Evolutionary conservation across 169 alveolate species (phyloP).

Genomic region (Toxoplasma gondii): DNA sequence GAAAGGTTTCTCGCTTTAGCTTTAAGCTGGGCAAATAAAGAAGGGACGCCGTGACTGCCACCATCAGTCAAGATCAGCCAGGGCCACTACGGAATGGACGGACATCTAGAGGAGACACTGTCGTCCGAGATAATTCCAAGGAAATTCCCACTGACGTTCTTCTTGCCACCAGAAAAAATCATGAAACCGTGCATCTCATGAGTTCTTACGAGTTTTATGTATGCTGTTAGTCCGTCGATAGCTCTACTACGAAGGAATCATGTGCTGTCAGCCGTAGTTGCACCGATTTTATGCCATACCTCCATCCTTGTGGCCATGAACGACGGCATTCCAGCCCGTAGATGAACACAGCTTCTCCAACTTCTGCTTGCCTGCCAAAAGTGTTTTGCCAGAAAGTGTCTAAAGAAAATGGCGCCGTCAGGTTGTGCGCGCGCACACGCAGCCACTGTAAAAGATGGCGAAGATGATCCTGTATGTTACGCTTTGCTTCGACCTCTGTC

Average conservation of each 20-base stretch:
- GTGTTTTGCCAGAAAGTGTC: not conserved
- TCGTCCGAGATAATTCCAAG: not conserved
- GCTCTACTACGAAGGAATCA: not conserved
- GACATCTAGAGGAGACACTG: not conserved
- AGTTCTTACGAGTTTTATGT: not conserved
- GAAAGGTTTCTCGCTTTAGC: not conserved
- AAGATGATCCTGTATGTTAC: constrained; percentile 15
- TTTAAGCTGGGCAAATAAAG: not conserved
- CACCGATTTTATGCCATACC: not conserved
- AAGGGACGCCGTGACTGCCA: not conserved
- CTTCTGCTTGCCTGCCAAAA: not conserved
- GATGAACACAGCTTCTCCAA: not conserved
- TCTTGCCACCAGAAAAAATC: not conserved
- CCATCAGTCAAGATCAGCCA: not conserved
- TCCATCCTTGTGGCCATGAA: constrained; percentile 22
- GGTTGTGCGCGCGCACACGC: not conserved
- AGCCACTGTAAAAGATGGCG: not conserved
- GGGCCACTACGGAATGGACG: not conserved
- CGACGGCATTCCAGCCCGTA: not conserved
- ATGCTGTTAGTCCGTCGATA: not conserved
- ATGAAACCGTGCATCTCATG: not conserved
- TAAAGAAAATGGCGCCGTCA: not conserved
- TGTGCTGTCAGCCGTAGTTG: too few relatives aligned
- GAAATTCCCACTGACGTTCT: not conserved
- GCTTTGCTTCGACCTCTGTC: constrained; percentile 12